Percentiles rank a stretch among this genome's conserved stretches.
Conservation (phyloP, 108 stramenopile genomes). For the Nannochloropsis gaditana region DNA sequence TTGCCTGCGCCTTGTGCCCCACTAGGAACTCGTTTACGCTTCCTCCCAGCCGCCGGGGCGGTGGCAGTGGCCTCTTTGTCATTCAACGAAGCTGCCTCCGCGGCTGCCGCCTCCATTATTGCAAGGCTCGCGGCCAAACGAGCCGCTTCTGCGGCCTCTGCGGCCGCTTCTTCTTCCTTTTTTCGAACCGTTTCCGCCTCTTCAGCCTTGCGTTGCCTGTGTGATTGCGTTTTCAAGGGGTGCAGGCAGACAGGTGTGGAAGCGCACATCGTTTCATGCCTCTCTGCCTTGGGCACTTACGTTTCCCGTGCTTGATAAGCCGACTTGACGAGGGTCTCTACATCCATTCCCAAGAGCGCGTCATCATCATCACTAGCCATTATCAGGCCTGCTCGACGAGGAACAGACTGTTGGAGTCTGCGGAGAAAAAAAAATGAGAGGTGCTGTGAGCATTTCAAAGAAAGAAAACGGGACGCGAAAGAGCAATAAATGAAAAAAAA, state of each 20-base stretch:
- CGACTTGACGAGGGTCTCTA: background rate
- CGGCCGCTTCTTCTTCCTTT: background rate
- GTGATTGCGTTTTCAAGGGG: background rate
- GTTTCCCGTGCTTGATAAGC: background rate
- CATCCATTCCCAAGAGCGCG: background rate
- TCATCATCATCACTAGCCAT: background rate
- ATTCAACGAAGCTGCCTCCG: background rate
- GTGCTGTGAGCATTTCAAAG: too few species aligned
- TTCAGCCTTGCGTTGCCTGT: slow-evolving; percentile 9
- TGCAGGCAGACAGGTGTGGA: background rate
- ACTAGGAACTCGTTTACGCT: too few species aligned
- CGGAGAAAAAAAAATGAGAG: too few species aligned
- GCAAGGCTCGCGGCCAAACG: background rate
- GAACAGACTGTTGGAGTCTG: too few species aligned
- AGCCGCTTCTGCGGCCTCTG: background rate
- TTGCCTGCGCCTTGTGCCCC: too few species aligned
- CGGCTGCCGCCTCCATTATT: background rate
- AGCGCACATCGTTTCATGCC: background rate
- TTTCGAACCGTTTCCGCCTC: background rate
- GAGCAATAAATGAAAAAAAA: too few species aligned
- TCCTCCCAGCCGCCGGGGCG: background rate
- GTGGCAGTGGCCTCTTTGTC: background rate
- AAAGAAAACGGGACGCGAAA: too few species aligned
- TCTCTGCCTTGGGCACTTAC: background rate
- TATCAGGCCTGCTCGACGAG: background rate